Evolutionary conservation across 257 asterid genomes (phyloP).

Genomic region (Asclepias syriaca): DNA sequence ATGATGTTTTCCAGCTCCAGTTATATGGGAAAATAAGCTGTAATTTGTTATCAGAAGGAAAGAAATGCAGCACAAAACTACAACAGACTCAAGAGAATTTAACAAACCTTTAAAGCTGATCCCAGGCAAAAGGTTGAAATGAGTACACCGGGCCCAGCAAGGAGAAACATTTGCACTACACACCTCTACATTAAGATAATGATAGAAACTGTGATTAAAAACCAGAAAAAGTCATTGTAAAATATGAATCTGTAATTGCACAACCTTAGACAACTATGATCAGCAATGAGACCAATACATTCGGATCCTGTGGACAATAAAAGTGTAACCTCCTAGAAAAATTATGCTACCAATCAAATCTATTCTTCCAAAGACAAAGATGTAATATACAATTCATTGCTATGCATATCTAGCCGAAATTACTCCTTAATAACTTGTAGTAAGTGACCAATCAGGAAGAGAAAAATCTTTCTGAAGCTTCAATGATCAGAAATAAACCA

Average conservation of each 20-base stretch:
- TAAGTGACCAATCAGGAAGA: neutral
- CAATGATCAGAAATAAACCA: neutral
- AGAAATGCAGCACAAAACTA: conserved; percentile 14
- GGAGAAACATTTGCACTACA: conserved; percentile 74
- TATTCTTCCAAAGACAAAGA: neutral
- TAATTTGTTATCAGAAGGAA: conserved; percentile 30
- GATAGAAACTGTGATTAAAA: neutral
- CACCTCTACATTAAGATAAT: conserved; percentile 57
- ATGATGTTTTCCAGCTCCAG: conserved; percentile 93
- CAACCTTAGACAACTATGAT: neutral
- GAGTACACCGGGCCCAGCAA: conserved; percentile 98
- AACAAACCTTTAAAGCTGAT: conserved; percentile 73
- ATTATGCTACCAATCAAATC: neutral
- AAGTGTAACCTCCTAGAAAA: neutral
- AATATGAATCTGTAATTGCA: neutral
- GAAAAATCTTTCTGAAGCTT: conserved; percentile 5
- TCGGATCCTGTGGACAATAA: neutral
- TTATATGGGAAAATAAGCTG: conserved; percentile 81
- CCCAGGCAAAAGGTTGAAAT: conserved; percentile 88
- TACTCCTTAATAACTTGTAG: neutral
- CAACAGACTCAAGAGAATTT: conserved; percentile 19
- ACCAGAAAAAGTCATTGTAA: neutral
- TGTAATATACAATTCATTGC: neutral
- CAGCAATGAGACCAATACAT: neutral
- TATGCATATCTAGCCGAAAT: neutral